A percentile compares a stretch with the other conserved stretches of the same genome.
Evolutionary conservation across 768 basidiomycete genomes (phyloP).

Genomic region (Lanmaoa pseudosensibilis): DNA sequence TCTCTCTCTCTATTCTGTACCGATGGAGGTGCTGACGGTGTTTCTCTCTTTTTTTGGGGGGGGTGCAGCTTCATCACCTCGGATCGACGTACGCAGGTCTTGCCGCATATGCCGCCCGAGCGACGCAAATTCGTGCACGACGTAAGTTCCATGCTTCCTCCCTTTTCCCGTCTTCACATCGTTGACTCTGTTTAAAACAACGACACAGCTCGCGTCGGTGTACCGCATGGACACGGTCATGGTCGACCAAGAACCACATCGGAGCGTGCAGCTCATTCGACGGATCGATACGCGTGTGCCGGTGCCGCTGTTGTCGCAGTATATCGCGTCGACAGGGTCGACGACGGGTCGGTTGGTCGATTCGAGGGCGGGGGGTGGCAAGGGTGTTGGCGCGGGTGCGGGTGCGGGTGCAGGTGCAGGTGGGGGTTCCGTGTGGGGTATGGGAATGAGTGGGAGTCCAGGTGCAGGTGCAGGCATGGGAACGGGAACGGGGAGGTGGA

Average conservation of each 20-base stretch:
- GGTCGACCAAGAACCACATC: slow-evolving; percentile 89
- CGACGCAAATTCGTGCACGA: slow-evolving; percentile 83
- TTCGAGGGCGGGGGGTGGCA: slow-evolving; percentile 37
- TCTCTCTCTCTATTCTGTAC: no score
- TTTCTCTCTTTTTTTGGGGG: neutral
- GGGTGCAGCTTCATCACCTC: slow-evolving; percentile 60
- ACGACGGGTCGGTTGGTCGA: slow-evolving; percentile 64
- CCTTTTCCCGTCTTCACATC: no score
- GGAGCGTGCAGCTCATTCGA: slow-evolving; percentile 80
- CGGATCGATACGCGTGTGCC: slow-evolving; percentile 84
- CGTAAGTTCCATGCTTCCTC: no score
- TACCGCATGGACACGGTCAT: slow-evolving; percentile 85
- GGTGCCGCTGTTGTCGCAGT: slow-evolving; percentile 61
- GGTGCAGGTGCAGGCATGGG: neutral
- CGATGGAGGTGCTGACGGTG: neutral
- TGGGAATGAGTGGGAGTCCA: neutral
- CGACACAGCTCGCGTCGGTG: slow-evolving; percentile 61
- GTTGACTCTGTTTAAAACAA: neutral
- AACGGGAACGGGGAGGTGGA: slow-evolving; percentile 16
- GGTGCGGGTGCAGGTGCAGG: neutral
- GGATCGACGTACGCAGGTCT: slow-evolving; percentile 64
- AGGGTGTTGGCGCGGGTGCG: neutral
- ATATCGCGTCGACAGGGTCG: slow-evolving; percentile 29
- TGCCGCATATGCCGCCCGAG: slow-evolving; percentile 79
- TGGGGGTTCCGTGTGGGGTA: neutral